These are phyloP conservation scores for Dysphania ambrosioides DNA, from an alignment of 148 eudicot species.

Conservation along the genomic window DNA sequence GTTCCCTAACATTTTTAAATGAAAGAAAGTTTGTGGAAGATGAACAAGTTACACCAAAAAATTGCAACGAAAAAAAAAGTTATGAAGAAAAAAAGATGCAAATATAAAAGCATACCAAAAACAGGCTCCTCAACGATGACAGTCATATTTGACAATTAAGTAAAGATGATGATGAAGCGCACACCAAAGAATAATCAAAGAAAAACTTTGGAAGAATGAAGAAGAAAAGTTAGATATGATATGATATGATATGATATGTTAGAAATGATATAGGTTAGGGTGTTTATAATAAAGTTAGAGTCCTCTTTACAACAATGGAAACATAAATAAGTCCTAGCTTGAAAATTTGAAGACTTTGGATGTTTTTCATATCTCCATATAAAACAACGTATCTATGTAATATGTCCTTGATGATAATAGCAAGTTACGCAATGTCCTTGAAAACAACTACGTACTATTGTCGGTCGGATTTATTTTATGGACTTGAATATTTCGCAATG, in stretches of 20 bases:
- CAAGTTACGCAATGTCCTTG: conserved; percentile 14
- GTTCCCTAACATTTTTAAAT: too few relatives aligned
- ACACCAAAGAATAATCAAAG: background rate
- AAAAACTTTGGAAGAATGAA: background rate
- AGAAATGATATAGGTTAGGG: background rate
- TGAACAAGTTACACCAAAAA: background rate
- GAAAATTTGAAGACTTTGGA: conserved; percentile 21
- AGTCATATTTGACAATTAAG: conserved; percentile 21
- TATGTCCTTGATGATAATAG: conserved; percentile 25
- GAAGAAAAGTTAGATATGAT: background rate
- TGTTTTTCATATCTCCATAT: conserved; percentile 4
- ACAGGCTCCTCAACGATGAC: conserved; percentile 33
- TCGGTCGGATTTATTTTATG: background rate
- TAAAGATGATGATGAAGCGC: background rate
- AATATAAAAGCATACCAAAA: conserved; percentile 28
- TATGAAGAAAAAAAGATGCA: background rate
- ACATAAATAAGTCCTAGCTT: conserved; percentile 25
- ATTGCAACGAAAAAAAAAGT: too few relatives aligned
- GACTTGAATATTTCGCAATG: background rate
- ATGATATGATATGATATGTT: background rate
- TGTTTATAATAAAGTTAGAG: conserved; percentile 21
- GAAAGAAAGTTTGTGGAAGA: too few relatives aligned
- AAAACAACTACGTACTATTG: conserved; percentile 11
- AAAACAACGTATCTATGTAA: conserved; percentile 4
- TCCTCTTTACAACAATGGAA: conserved; percentile 5